phyloP scores from a whole-genome alignment of 2,329 filamentous ascomycete species.

The Aspergillus ibericus region DNA sequence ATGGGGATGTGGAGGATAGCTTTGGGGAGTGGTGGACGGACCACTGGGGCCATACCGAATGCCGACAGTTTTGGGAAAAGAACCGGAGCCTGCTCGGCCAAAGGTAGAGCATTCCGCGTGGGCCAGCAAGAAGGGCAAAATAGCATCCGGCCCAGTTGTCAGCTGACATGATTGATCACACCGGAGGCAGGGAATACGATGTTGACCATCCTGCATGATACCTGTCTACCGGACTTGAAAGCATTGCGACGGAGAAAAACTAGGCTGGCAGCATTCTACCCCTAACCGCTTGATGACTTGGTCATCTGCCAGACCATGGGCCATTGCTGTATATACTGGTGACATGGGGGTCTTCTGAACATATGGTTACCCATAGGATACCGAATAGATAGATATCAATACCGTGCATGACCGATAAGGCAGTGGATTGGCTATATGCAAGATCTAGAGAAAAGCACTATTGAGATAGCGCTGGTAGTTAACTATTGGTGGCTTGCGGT shows the following conservation, averaged over 20 bases:
- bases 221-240: neutral
- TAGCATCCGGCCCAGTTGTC: neutral
- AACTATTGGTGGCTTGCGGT: too few species aligned
- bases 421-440: too few species aligned
- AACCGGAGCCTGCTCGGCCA: slow-evolving; percentile 70
- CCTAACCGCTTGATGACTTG: neutral
- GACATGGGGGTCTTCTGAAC: neutral
- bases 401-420: too few species aligned
- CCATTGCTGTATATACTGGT: neutral
- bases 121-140: neutral
- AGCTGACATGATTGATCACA: neutral
- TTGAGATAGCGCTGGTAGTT: too few species aligned
- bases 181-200: neutral
- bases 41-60: slow-evolving; percentile 78
- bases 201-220: neutral
- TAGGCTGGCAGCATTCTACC: neutral
- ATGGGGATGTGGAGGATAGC: slow-evolving; percentile 77
- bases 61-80: slow-evolving; percentile 80
- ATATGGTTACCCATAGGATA: neutral
- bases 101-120: slow-evolving; percentile 47
- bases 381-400: neutral
- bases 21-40: slow-evolving; percentile 98
- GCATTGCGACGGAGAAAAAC: neutral
- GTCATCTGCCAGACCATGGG: neutral
- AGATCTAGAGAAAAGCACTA: neutral